Evolutionary conservation across 2,329 filamentous ascomycete genomes (phyloP), one percentile per base, ranked within the genome.

Genomic region (Pseudopithomyces chartarum): DNA sequence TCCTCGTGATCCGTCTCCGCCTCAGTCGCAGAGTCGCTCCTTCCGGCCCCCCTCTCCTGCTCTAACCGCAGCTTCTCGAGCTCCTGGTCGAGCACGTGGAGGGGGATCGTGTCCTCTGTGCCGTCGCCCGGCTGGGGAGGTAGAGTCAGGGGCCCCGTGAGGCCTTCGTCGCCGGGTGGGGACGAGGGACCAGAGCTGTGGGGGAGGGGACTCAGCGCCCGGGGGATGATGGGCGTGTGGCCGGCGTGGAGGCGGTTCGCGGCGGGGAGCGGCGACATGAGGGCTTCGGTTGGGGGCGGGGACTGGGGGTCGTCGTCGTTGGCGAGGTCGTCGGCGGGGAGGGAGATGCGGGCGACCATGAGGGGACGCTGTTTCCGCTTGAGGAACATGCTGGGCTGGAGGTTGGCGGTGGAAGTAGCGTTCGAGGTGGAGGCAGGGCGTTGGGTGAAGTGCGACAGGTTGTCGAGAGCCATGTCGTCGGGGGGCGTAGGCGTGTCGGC

Each of bases 191-290:
- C 58, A 23, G 60, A 56, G 15, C 62, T 59, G 20, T 58, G 50
- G 2, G 56, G 62, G 2, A 60, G 40, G 2, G 63, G 61, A 10
- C 61, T 62, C 38, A 54, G 48, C 2, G 60, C 58, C 33, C 62
- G 62, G 12, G 70, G 66, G 17, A 70, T 59, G 38, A 74, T 57
- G 12, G 74, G 74, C 1, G 74, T 76, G 53, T 76, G 74, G 2
- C 74, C 74, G 13, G 74, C 74, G 57, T 73, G 67, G 26, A 69
- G 67, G 33, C 46, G 70, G 50, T 76, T 75, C 32, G 68, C 66
- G 32, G 64, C 67, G 10, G 73, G 73, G 5, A 75, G 57, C 1
- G 74, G 74, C 6, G 72, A 74, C 23, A 75, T 55, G 38, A 66
- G 33, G 6, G 66, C 64, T 23, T 67, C 61, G 20, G 73, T 73